Conservation (phyloP, 805 yeast species). For the Saccharomycopsis lassenensis region DNA sequence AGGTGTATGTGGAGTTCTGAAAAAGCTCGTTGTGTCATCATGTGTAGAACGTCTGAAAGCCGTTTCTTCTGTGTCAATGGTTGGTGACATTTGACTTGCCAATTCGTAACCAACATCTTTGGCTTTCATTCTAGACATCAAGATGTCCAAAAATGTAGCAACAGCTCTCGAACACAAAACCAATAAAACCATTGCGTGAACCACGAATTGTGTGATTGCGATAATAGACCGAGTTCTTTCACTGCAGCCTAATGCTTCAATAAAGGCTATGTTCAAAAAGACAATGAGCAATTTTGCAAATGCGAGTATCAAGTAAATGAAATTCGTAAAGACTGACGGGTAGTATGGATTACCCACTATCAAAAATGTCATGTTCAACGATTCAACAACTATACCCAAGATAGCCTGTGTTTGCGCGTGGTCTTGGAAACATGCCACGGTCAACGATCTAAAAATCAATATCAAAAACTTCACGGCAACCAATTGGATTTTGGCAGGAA, state of each 20-base stretch:
- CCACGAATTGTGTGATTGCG: conserved; percentile 32
- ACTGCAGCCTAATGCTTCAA: conserved; percentile 26
- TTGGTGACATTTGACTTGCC: background rate
- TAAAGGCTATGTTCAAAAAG: conserved; percentile 33
- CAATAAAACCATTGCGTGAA: conserved; percentile 25
- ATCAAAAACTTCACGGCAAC: conserved; percentile 28
- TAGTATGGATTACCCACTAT: conserved; percentile 25
- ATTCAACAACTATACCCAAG: conserved; percentile 28
- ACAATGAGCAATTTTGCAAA: conserved; percentile 31
- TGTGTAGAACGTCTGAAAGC: too few species aligned
- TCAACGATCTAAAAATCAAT: conserved; percentile 27
- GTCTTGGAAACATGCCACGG: conserved; percentile 34
- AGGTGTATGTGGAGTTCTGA: conserved; percentile 8
- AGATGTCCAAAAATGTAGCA: conserved; percentile 6
- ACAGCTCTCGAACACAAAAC: conserved; percentile 16
- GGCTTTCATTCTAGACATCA: conserved; percentile 2
- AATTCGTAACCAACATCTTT: background rate
- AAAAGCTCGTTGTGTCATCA: conserved; percentile 8
- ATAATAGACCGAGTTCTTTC: conserved; percentile 32
- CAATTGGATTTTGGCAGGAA: conserved; percentile 32
- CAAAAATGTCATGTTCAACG: conserved; percentile 22
- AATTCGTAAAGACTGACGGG: conserved; percentile 20
- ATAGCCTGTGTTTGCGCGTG: conserved; percentile 36
- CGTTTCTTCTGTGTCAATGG: background rate
- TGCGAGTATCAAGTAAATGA: conserved; percentile 27